Base-by-base conservation (phyloP, 2,329 filamentous ascomycete genomes). In the Ceratocystis ficicola region DNA sequence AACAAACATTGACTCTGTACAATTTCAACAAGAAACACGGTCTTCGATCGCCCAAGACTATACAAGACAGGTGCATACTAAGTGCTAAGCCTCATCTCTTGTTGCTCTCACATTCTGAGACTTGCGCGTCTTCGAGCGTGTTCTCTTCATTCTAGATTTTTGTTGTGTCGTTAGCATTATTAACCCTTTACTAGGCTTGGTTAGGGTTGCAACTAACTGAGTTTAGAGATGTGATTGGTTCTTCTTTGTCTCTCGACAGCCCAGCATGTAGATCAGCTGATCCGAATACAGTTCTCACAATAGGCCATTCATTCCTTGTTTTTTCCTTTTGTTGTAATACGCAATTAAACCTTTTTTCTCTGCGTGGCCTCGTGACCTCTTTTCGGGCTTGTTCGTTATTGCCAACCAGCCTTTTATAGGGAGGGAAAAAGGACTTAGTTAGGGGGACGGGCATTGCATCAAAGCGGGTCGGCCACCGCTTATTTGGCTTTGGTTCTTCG, bases 391-490 rank as follows among this genome's bases (percentile, higher is more conserved):
- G 46, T 50, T 25, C n/a, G 22, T 41, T 41, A 41, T 41, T 41
- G 12, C 36, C 36, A 41, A 41, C 36, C 36, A 41, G 36, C 36
- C 36, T 12, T 20, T n/a, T 20, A 22, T 1, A 22, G 48, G 48
- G 36, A 41, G 12, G 48, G n/a, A 50, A 50, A 20, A 50, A 50
- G 22, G n/a, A 20, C n/a, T 22, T 20, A 50, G 48, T 22, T 10
- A 50, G 46, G 48, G 48, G 46, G 48, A 17, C 17, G 20, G 52
- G 52, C 46, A 65, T 65, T 65, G 64, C 64, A 65, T 20, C 15
- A 65, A 65, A 65, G 64, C 64, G 55, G 25, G 22, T 32, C 36
- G 59, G 15, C 59, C 59, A 65, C 64, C 64, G 52, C 64, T 36
- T 65, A 17, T 65, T 62, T 44, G 20, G 17, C 22, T 7, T 22